Conservation (phyloP, 2,329 filamentous ascomycete species). For the Ceratocystis ficicola region DNA sequence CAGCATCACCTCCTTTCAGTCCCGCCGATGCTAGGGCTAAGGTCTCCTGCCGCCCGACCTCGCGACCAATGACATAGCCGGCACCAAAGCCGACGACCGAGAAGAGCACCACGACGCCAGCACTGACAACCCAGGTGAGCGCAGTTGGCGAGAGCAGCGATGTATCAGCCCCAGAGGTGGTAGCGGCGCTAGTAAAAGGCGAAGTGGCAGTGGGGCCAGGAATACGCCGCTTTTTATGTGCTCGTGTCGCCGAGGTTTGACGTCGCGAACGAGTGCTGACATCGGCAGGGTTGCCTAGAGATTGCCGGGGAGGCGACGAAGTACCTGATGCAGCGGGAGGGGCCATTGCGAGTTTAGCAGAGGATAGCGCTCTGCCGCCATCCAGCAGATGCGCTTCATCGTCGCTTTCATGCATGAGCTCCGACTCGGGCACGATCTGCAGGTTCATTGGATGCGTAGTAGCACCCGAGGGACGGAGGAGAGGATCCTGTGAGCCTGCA, state of each 20-base stretch:
- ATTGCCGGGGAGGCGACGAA: background rate
- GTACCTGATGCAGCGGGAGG: background rate
- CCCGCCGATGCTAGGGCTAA: conserved; percentile 34
- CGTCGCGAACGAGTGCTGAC: background rate
- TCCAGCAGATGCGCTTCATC: background rate
- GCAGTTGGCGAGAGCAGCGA: conserved; percentile 46
- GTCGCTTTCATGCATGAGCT: conserved; percentile 36
- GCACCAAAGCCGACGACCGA: conserved; percentile 58
- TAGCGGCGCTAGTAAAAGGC: background rate
- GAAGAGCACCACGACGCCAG: conserved; percentile 55
- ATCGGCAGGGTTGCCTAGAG: conserved; percentile 30
- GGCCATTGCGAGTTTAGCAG: conserved; percentile 14
- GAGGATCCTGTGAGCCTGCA: conserved; percentile 23
- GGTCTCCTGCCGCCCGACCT: conserved; percentile 51
- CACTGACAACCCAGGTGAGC: conserved; percentile 52
- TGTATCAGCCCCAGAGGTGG: conserved; percentile 29
- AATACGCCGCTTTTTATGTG: conserved; percentile 47
- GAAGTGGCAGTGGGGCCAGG: background rate
- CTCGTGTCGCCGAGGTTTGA: background rate
- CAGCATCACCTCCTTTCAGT: conserved; percentile 29
- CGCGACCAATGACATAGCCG: conserved; percentile 54
- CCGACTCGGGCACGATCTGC: conserved; percentile 48
- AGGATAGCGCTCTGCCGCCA: conserved; percentile 20
- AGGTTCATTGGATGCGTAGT: conserved; percentile 45
- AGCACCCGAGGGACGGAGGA: conserved; percentile 34